A percentile compares a stretch with the other conserved stretches of the same genome.
Evolutionary conservation across 495 filamentous ascomycete genomes (phyloP).

Genomic region (Penicillium silybi): DNA sequence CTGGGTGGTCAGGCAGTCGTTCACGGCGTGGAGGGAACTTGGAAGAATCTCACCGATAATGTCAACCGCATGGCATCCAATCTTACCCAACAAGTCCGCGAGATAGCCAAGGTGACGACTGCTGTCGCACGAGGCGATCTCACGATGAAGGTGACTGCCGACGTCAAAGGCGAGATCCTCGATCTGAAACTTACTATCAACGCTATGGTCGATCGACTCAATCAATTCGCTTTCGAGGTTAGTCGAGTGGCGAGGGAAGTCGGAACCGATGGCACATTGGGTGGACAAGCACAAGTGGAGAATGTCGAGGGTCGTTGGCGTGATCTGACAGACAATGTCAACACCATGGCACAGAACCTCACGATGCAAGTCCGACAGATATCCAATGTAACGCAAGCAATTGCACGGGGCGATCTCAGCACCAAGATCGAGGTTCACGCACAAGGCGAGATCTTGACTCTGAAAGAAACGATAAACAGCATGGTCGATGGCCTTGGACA

Average conservation of each 20-base stretch:
- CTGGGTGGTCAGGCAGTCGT: constrained; percentile 91
- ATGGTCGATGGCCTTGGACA: constrained; percentile 91
- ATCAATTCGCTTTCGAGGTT: constrained; percentile 88
- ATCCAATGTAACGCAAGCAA: constrained; percentile 88
- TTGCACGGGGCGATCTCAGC: constrained; percentile 81
- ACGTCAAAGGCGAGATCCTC: constrained; percentile 90
- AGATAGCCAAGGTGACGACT: constrained; percentile 90
- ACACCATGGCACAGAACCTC: constrained; percentile 91
- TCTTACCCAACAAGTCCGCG: constrained; percentile 75
- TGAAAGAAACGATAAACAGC: constrained; percentile 92
- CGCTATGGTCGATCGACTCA: constrained; percentile 88
- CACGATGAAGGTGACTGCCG: constrained; percentile 85
- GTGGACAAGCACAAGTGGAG: constrained; percentile 86
- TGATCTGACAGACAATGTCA: constrained; percentile 88
- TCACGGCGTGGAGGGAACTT: constrained; percentile 90
- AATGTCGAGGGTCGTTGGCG: constrained; percentile 92
- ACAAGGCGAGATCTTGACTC: constrained; percentile 79
- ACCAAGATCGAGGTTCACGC: constrained; percentile 89
- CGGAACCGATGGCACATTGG: constrained; percentile 82
- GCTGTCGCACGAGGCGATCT: constrained; percentile 87
- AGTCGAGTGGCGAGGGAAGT: constrained; percentile 90
- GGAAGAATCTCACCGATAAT: constrained; percentile 89
- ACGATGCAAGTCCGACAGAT: constrained; percentile 93
- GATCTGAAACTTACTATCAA: constrained; percentile 91
- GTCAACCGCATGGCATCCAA: constrained; percentile 91